Evolutionary conservation across 371 early-diverging fungal species (phyloP).

Genomic region (Apophysomyces variabilis): DNA sequence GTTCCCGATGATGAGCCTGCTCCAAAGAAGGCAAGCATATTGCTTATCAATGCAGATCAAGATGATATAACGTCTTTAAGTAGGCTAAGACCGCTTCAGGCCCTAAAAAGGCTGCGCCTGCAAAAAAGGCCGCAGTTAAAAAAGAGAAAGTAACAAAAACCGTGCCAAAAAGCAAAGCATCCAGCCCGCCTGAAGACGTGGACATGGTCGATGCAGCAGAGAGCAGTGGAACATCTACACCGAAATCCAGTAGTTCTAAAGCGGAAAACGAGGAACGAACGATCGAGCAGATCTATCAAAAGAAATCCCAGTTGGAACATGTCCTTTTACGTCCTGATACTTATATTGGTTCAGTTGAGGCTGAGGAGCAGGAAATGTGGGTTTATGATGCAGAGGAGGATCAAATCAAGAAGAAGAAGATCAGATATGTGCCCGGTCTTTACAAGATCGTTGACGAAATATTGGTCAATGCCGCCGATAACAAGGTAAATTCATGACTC

Average conservation of each 20-base stretch:
- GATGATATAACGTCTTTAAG: not conserved
- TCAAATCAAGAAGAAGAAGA: conserved; percentile 73
- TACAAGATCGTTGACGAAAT: conserved; percentile 99
- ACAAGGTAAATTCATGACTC: conserved; percentile 66
- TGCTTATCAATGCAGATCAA: not conserved
- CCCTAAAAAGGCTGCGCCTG: conserved; percentile 9
- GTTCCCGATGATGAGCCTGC: conserved; percentile 6
- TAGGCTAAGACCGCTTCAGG: not conserved
- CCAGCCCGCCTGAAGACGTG: conserved; percentile 12
- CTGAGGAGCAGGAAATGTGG: conserved; percentile 88
- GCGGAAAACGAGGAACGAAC: conserved; percentile 45
- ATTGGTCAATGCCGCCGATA: conserved; percentile 97
- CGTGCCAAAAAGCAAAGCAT: not conserved
- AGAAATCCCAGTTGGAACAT: conserved; percentile 99
- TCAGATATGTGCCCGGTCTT: conserved; percentile 95
- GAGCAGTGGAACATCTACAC: conserved; percentile 9
- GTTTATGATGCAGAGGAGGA: conserved; percentile 71
- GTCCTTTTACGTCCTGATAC: conserved; percentile 99
- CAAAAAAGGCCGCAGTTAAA: conserved; percentile 16
- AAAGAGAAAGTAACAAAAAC: conserved; percentile 9
- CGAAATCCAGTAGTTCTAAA: conserved; percentile 8
- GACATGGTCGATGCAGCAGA: conserved; percentile 11
- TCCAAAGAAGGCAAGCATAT: conserved; percentile 1
- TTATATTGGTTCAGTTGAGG: conserved; percentile 98
- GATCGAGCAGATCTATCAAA: conserved; percentile 97